Conservation (phyloP, 495 filamentous ascomycete genomes). For the Jackrogersella multiformis region DNA sequence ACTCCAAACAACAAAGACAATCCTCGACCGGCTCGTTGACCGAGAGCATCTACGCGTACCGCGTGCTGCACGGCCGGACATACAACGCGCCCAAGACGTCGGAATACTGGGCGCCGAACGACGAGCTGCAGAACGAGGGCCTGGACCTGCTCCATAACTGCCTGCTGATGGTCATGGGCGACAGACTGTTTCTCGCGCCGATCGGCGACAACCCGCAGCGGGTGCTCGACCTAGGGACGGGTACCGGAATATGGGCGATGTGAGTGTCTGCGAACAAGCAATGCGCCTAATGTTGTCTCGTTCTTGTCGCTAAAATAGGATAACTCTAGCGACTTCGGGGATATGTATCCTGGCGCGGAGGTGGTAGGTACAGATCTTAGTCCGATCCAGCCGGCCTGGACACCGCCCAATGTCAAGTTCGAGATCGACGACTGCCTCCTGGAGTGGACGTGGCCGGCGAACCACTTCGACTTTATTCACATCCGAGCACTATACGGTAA, state of each 20-base stretch:
- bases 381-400: conserved; percentile 25
- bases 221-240: conserved; percentile 71
- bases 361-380: conserved; percentile 26
- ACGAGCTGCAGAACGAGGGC: conserved; percentile 21
- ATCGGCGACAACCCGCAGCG: conserved; percentile 55
- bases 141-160: conserved; percentile 18
- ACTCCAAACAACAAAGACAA: conserved; percentile 12
- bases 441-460: conserved; percentile 27
- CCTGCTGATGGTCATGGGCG: conserved; percentile 6
- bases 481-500: conserved; percentile 26
- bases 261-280: neutral
- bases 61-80: conserved; percentile 19
- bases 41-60: conserved; percentile 23
- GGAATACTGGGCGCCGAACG: conserved; percentile 26
- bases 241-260: conserved; percentile 73
- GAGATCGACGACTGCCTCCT: conserved; percentile 28
- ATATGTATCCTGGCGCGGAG: conserved; percentile 18
- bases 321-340: conserved; percentile 14
- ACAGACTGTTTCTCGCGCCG: conserved; percentile 53
- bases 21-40: conserved; percentile 25
- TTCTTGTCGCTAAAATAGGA: neutral
- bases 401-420: conserved; percentile 30
- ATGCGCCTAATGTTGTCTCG: neutral
- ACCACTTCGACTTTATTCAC: conserved; percentile 24
- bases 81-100: conserved; percentile 23